Percentiles rank a stretch among this genome's conserved stretches.
phyloP scores from a whole-genome alignment of 805 yeast genomes.

The Metschnikowia borealis region DNA sequence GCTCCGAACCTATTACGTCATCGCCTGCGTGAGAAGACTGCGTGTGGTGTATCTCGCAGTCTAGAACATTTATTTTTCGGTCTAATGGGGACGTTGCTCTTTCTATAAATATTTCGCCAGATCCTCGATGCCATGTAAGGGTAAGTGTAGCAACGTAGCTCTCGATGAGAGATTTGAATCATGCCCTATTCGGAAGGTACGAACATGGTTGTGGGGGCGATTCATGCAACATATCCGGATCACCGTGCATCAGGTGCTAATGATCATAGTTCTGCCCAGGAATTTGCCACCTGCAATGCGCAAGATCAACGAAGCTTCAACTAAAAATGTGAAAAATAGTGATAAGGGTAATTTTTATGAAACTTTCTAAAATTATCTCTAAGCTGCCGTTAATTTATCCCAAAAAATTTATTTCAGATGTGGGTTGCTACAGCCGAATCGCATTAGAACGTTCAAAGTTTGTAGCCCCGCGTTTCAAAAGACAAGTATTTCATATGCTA shows the following conservation, averaged over 20 bases:
- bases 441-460: no score
- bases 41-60: background rate
- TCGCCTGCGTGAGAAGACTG: background rate
- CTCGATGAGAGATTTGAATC: background rate
- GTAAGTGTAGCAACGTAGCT: background rate
- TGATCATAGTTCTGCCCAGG: background rate
- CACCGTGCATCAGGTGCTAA: background rate
- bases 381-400: no score
- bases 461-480: no score
- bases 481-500: no score
- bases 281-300: background rate
- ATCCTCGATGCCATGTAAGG: background rate
- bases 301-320: background rate
- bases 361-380: no score
- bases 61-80: slow-evolving; percentile 1
- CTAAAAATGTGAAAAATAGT: background rate
- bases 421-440: no score
- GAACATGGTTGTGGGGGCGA: background rate
- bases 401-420: no score
- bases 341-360: no score
- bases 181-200: background rate
- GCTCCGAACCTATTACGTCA: slow-evolving; percentile 1
- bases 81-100: background rate
- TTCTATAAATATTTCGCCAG: background rate
- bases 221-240: background rate